A percentile compares a stretch with the other conserved stretches of the same genome.
phyloP scores from a whole-genome alignment of 352 stramenopile species.

The Phytophthora kernoviae region DNA sequence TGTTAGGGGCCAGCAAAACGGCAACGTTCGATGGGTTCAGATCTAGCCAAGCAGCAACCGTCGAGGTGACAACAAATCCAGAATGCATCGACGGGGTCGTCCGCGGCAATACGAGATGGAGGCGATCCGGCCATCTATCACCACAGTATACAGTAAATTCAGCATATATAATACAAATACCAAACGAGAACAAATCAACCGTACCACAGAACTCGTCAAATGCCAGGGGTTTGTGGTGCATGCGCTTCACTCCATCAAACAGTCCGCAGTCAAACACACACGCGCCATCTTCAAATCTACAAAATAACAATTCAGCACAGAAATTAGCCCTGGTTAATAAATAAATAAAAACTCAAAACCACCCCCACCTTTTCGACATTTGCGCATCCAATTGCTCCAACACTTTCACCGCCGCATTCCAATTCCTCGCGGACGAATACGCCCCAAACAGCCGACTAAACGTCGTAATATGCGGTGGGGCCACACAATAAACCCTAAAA shows the following conservation, averaged over 20 bases:
- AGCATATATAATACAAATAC: constrained; percentile 3
- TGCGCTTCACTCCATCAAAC: constrained; percentile 82
- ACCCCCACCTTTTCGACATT: constrained; percentile 63
- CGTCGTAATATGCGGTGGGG: constrained; percentile 77
- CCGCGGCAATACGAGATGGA: constrained; percentile 79
- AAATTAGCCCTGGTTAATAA: not conserved
- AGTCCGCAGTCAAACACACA: constrained; percentile 88
- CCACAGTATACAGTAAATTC: not conserved
- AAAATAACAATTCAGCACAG: constrained; percentile 1
- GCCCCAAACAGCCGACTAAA: constrained; percentile 77
- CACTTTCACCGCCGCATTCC: constrained; percentile 76
- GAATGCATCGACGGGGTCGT: constrained; percentile 85
- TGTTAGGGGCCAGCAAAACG: constrained; percentile 82
- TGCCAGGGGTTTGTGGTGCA: constrained; percentile 81
- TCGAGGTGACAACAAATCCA: constrained; percentile 82
- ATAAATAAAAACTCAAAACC: constrained; percentile 2
- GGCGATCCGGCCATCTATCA: constrained; percentile 75
- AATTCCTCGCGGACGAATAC: constrained; percentile 62
- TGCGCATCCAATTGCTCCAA: constrained; percentile 67
- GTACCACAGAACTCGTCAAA: constrained; percentile 89
- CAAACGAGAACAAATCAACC: constrained; percentile 12
- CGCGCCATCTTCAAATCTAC: constrained; percentile 76
- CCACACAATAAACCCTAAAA: constrained; percentile 77
- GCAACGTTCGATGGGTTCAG: constrained; percentile 76
- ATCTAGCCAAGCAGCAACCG: constrained; percentile 82